phyloP scores from a whole-genome alignment of 352 stramenopile genomes.

The Pythium brassicae region DNA sequence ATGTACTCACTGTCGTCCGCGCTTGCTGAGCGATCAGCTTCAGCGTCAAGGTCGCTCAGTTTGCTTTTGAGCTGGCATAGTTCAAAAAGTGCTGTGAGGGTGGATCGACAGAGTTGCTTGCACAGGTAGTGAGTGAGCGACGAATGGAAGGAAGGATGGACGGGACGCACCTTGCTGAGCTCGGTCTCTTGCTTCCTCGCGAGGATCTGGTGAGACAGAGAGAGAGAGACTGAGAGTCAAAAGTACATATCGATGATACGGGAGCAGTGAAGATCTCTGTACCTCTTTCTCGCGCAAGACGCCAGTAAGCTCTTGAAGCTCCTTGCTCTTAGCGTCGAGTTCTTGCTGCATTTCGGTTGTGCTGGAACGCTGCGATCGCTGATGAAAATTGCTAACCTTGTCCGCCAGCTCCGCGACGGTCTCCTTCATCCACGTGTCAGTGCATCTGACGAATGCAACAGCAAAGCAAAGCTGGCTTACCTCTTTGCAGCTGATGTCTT shows the following conservation, averaged over 20 bases:
- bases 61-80: conserved; percentile 1
- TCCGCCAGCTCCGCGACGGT: conserved; percentile 25
- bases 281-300: conserved; percentile 14
- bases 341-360: conserved; percentile 9
- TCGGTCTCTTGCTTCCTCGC: conserved; percentile 4
- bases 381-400: conserved; percentile 16
- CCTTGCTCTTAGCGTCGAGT: conserved; percentile 4
- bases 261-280: neutral
- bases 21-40: neutral
- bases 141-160: too few species aligned
- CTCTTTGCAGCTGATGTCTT: conserved; percentile 25
- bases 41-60: conserved; percentile 1
- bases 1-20: neutral
- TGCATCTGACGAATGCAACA: neutral
- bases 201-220: neutral
- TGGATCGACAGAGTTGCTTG: neutral
- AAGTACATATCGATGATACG: neutral
- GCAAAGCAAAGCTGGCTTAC: conserved; percentile 8
- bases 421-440: conserved; percentile 20
- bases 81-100: neutral
- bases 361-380: conserved; percentile 2
- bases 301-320: conserved; percentile 1
- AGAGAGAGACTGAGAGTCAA: neutral
- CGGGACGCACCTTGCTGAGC: conserved; percentile 4
- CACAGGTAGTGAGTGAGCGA: too few species aligned